These are phyloP conservation scores for Verticillium nubilum DNA, from an alignment of 2,329 filamentous ascomycete genomes.

Conservation along the genomic window DNA sequence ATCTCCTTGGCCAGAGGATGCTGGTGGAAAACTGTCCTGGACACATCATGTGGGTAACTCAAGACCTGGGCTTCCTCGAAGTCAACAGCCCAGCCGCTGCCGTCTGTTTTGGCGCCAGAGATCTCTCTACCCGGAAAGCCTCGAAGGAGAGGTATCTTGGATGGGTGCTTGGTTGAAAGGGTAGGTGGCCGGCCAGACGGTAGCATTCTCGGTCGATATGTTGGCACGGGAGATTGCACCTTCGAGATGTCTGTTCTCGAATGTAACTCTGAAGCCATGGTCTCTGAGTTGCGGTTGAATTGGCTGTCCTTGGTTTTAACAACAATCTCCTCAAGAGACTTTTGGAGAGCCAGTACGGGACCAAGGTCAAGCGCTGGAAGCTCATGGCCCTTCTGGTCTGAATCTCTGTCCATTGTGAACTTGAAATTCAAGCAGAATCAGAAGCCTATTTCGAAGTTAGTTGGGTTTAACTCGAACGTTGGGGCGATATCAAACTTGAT, in stretches of 20 bases:
- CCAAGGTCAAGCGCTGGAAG: neutral
- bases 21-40: constrained; percentile 25
- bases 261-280: neutral
- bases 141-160: constrained; percentile 34
- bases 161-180: neutral
- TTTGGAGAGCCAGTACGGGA: neutral
- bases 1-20: constrained; percentile 27
- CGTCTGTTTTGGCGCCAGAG: constrained; percentile 30
- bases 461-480: too few relatives aligned
- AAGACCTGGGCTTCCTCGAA: constrained; percentile 21
- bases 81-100: constrained; percentile 26
- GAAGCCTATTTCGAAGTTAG: too few relatives aligned
- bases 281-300: neutral
- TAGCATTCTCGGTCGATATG: neutral
- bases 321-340: neutral
- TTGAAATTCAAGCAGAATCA: too few relatives aligned
- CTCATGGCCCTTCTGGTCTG: neutral
- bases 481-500: too few relatives aligned
- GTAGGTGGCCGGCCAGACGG: too few relatives aligned
- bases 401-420: too few relatives aligned
- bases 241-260: neutral
- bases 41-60: constrained; percentile 27
- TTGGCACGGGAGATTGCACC: neutral
- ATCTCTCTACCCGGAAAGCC: constrained; percentile 33
- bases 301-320: neutral